These are phyloP conservation scores for Guyanaporus albipodus DNA, from an alignment of 768 basidiomycete genomes.

Conservation along the genomic window DNA sequence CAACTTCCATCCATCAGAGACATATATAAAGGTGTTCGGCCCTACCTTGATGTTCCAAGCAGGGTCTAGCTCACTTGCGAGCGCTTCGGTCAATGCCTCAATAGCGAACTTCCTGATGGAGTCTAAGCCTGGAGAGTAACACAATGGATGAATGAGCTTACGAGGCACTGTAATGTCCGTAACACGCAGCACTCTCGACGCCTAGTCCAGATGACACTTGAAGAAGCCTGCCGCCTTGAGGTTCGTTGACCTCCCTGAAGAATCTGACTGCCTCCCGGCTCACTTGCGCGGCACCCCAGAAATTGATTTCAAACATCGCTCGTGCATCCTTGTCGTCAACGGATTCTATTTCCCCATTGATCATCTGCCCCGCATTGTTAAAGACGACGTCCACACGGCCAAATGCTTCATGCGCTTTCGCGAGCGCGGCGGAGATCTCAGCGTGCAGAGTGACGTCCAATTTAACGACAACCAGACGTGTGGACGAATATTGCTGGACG, in stretches of 20 bases:
- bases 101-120: slow-evolving; percentile 20
- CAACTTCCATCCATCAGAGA: not conserved
- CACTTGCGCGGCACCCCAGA: slow-evolving; percentile 31
- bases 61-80: slow-evolving; percentile 5
- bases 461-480: slow-evolving; percentile 22
- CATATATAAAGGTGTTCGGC: not conserved
- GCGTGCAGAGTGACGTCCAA: slow-evolving; percentile 30
- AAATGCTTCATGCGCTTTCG: slow-evolving; percentile 27
- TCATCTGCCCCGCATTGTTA: slow-evolving; percentile 34
- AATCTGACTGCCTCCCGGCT: slow-evolving; percentile 30
- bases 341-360: slow-evolving; percentile 34
- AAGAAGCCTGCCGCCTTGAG: slow-evolving; percentile 34
- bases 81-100: slow-evolving; percentile 26
- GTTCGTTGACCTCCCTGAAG: slow-evolving; percentile 37
- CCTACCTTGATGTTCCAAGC: slow-evolving; percentile 23
- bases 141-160: slow-evolving; percentile 3
- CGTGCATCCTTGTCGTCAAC: slow-evolving; percentile 30
- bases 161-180: slow-evolving; percentile 27
- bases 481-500: slow-evolving; percentile 20
- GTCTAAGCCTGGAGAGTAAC: not conserved
- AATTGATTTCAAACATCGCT: slow-evolving; percentile 37
- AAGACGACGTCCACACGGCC: slow-evolving; percentile 37
- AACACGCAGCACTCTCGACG: slow-evolving; percentile 3
- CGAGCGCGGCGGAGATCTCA: slow-evolving; percentile 29
- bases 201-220: slow-evolving; percentile 32